phyloP scores from a whole-genome alignment of 257 asterid genomes.

The Solanum okadae region DNA sequence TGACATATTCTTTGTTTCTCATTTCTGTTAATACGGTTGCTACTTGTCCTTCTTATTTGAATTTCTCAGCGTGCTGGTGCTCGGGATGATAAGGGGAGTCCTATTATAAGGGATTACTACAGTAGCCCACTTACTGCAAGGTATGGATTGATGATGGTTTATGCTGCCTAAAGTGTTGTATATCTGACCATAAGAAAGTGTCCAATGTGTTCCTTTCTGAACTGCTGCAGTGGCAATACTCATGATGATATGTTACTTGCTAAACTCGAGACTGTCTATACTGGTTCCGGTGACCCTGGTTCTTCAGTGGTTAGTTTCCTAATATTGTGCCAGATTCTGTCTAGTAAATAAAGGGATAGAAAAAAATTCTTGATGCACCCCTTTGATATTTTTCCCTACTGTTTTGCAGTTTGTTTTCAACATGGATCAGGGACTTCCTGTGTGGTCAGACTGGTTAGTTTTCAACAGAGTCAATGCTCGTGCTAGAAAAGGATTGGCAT shows the following conservation, averaged over 20 bases:
- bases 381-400: neutral
- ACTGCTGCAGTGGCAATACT: constrained; percentile 70
- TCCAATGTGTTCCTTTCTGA: neutral
- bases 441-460: constrained; percentile 71
- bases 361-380: neutral
- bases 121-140: constrained; percentile 98
- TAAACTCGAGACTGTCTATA: constrained; percentile 82
- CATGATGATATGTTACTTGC: constrained; percentile 89
- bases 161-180: neutral
- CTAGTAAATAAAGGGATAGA: neutral
- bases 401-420: constrained; percentile 72
- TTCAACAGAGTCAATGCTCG: constrained; percentile 89
- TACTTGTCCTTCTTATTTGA: neutral
- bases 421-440: constrained; percentile 93
- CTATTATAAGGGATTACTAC: constrained; percentile 78
- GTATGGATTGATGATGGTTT: constrained; percentile 19
- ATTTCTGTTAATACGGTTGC: neutral
- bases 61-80: constrained; percentile 73
- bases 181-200: neutral
- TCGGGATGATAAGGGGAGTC: constrained; percentile 80
- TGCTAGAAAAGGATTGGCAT: constrained; percentile 64
- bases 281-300: constrained; percentile 81
- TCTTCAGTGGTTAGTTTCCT: constrained; percentile 74
- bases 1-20: neutral
- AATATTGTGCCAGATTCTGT: constrained; percentile 1